Base-by-base conservation (phyloP, 345 rosid genomes). In the Mallotus nudiflorus region DNA sequence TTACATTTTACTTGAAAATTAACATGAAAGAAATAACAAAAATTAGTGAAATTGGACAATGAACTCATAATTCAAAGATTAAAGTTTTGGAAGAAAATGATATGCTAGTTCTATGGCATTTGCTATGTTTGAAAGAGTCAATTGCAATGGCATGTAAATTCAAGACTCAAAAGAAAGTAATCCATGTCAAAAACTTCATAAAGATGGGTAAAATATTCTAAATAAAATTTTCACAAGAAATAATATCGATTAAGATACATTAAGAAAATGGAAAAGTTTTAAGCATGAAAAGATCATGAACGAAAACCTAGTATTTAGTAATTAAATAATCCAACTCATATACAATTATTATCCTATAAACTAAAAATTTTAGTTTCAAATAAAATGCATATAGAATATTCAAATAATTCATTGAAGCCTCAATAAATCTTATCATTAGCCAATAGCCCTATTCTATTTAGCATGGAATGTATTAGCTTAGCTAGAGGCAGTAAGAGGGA, bases 271-370 rank as follows among this genome's bases (percentile, higher is more conserved):
- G 91, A 58, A 88, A 84, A 64, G 96, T 86, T 78, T 95, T 89
- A 56, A 94, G 94, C 96, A 89, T 87, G 80, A 94, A 93, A 65
- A 94, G 91, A 82, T 94, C 97, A 71, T 94, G 89, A 60, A 94
- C 94, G 50, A 94, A 91, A 67, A 83, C 89, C 11, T 90, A 76
- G 78, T 94, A 97, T 74, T 73, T 88, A n/a, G 96, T 91, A 45
- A 94, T 89, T 78, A 94, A 72, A 77, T 88, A 94, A 75, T 91
- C 98, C 86, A 94, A 74, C 82, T 91, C 98, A 79, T 91, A 97
- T 15, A 86, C 95, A 73, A 93, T 83, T 48, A 93, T 66, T 9
- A 93, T 67, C 90, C 98, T 89, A 86, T 73, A 79, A 59, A 68
- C 46, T 1, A 46, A 69, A 31, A 60, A 45, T 11, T 46, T 10